Percentiles rank a stretch among this genome's conserved stretches.
Evolutionary conservation across 1,284 basidiomycete genomes (phyloP).

Genomic region (Agroathelia rolfsii): DNA sequence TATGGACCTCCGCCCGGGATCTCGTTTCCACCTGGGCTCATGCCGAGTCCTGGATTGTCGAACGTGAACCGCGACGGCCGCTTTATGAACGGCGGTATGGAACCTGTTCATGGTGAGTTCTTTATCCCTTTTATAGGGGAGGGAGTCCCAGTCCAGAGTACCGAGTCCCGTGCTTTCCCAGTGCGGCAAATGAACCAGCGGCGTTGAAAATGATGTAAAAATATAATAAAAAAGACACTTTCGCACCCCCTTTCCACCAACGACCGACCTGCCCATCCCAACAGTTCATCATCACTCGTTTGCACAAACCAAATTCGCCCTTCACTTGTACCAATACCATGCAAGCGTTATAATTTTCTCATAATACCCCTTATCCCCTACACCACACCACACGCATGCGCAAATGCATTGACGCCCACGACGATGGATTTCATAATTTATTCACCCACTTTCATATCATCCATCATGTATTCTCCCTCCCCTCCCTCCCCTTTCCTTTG

Average conservation of each 20-base stretch:
- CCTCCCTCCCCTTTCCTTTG: slow-evolving; percentile 10
- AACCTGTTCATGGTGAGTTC: slow-evolving; percentile 56
- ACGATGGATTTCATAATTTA: no score
- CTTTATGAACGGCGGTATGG: slow-evolving; percentile 20
- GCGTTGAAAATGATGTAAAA: no score
- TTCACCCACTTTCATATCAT: not conserved
- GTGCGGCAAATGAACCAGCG: slow-evolving; percentile 67
- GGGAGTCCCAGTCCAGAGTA: slow-evolving; percentile 65
- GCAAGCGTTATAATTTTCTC: no score
- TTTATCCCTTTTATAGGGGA: slow-evolving; percentile 47
- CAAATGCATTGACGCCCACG: no score
- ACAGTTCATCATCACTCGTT: no score
- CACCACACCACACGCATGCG: no score
- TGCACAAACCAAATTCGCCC: no score
- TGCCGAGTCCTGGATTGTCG: slow-evolving; percentile 17
- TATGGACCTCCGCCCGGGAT: slow-evolving; percentile 62
- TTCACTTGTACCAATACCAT: no score
- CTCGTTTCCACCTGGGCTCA: slow-evolving; percentile 29
- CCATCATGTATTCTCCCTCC: slow-evolving; percentile 16
- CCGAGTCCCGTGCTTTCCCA: slow-evolving; percentile 74
- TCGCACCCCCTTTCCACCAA: no score
- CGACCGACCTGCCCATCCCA: no score
- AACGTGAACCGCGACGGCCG: slow-evolving; percentile 12
- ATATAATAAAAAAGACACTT: no score
- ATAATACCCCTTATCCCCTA: no score